Conservation (phyloP, 805 yeast genomes). For the Pichia scutulata region DNA sequence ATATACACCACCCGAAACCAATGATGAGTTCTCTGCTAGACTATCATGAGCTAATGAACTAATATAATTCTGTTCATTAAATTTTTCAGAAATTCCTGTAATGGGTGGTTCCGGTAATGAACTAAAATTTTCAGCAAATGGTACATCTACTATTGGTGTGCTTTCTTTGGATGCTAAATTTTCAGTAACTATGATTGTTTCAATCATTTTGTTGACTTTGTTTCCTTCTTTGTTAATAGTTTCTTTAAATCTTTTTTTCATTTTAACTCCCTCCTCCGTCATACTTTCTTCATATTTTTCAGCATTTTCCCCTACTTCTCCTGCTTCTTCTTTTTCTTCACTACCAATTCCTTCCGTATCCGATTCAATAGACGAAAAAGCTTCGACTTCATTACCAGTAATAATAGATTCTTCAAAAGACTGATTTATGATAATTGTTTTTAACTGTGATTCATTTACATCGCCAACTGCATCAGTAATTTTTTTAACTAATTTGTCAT, state of each 20-base stretch:
- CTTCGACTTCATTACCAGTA: background rate
- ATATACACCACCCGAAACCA: conserved; percentile 2
- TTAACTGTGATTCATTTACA: background rate
- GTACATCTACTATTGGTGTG: background rate
- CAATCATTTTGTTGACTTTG: conserved; percentile 4
- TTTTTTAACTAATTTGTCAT: conserved; percentile 3
- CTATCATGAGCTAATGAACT: conserved; percentile 2
- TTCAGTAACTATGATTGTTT: background rate
- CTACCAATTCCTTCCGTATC: background rate
- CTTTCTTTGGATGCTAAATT: background rate
- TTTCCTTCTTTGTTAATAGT: background rate
- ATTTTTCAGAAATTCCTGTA: background rate
- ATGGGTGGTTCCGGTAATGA: conserved; percentile 6
- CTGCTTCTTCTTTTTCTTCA: background rate
- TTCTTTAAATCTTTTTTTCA: background rate
- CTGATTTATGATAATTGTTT: background rate
- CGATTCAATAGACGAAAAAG: background rate
- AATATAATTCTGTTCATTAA: conserved; percentile 1
- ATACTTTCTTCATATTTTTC: background rate
- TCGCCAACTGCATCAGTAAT: background rate
- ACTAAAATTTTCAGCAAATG: background rate
- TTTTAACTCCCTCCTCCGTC: background rate
- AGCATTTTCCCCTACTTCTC: background rate
- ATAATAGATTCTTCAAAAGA: background rate
- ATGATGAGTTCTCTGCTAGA: no score